These are phyloP conservation scores for Fagopyrum esculentum DNA, from an alignment of 148 eudicot species.

Conservation along the genomic window DNA sequence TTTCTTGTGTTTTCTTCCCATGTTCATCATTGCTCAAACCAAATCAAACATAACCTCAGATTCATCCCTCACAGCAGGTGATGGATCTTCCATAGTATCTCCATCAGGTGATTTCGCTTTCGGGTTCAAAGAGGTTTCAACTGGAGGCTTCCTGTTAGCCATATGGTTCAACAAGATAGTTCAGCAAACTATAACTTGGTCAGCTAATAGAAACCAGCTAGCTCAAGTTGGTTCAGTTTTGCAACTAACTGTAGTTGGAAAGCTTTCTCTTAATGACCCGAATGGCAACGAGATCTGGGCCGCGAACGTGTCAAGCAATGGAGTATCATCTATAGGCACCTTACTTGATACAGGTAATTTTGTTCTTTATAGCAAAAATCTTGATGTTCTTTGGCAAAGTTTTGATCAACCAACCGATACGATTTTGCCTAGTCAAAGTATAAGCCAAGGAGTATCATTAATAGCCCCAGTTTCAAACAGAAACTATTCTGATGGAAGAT, in stretches of 20 bases:
- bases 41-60: not conserved
- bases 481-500: slow-evolving; percentile 17
- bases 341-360: slow-evolving; percentile 11
- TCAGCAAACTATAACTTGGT: slow-evolving; percentile 22
- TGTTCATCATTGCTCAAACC: not conserved
- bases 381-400: slow-evolving; percentile 14
- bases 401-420: slow-evolving; percentile 19
- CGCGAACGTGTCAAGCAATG: not conserved
- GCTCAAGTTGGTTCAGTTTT: slow-evolving; percentile 14
- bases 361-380: not conserved
- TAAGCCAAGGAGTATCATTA: not conserved
- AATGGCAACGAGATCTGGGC: slow-evolving; percentile 18
- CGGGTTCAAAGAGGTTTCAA: not conserved
- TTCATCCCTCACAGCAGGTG: not conserved
- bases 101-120: slow-evolving; percentile 16
- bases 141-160: slow-evolving; percentile 15
- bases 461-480: not conserved
- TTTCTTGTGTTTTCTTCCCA: slow-evolving; percentile 1
- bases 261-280: slow-evolving; percentile 17
- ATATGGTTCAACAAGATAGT: slow-evolving; percentile 20
- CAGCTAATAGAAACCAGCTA: slow-evolving; percentile 8
- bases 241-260: slow-evolving; percentile 5
- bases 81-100: not conserved
- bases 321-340: not conserved
- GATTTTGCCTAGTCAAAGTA: slow-evolving; percentile 13